Evolutionary conservation across 2,329 filamentous ascomycete genomes (phyloP), one percentile per base, ranked within the genome.

Genomic region (Pseudocercospora cruenta): DNA sequence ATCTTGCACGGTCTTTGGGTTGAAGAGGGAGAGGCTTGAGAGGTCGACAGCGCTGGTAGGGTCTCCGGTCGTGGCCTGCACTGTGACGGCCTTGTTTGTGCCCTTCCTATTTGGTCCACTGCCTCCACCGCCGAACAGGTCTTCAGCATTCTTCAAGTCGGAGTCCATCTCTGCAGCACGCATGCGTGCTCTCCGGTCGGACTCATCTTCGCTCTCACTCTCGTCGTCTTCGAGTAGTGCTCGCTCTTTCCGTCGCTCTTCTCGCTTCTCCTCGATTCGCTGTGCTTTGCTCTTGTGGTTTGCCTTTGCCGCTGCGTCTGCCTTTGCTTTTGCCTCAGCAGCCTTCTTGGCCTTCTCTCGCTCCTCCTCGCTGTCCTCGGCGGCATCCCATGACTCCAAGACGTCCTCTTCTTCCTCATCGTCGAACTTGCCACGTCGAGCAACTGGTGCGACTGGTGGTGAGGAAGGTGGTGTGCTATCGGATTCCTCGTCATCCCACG

Each of bases 341-440:
- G 90, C 93, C 83, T 94, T 95, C 81, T 91, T 91, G 28, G 88
- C 92, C 85, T 98, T 99, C 81, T 97, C 94, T 75, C 93, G 91
- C 84, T 99, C 95, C 74, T 90, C 94, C 76, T 99, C 95, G 68
- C 93, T 97, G 82, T 99, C 95, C 77, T 98, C 95, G 73, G 92
- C 94, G 65, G 92, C 94, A 76, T 98, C 94, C 95, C 95, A 99
- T 36, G 92, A 94, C 67, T 99, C 95, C 76, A 97, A 87, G 64
- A 98, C 92, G 90, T 97, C 71, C 71, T 91, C 89, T 36, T 94
- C 89, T 63, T 97, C 94, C 79, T 98, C 94, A 73, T 98, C 94
- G 73, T 95, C 93, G 77, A 97, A 97, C 83, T 95, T 93, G 79
- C 86, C 81, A 70, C 87, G 83, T 63, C 82, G 79, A 24, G 67